Evolutionary conservation across 1,284 basidiomycete genomes (phyloP).

Genomic region (Cystobasidium pallidum): DNA sequence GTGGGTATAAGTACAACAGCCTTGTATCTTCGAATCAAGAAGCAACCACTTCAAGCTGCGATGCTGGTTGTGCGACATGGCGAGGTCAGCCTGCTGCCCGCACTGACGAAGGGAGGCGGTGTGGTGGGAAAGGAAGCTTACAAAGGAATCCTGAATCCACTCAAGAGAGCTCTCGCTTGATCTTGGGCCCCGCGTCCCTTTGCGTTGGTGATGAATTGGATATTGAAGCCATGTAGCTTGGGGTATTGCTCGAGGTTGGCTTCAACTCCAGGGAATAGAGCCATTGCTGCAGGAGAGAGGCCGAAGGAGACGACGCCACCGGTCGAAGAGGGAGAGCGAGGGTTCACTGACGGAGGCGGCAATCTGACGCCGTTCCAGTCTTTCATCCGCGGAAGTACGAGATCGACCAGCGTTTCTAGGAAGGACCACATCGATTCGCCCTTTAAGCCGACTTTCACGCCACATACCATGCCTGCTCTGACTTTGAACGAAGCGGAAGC

Average conservation of each 20-base stretch:
- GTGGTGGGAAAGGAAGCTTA: not conserved
- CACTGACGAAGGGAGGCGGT: not conserved
- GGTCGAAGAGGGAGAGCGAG: slow-evolving; percentile 67
- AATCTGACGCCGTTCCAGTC: slow-evolving; percentile 83
- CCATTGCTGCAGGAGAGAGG: slow-evolving; percentile 79
- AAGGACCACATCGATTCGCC: slow-evolving; percentile 95
- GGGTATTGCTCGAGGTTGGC: slow-evolving; percentile 88
- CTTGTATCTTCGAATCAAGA: not conserved
- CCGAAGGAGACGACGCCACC: slow-evolving; percentile 89
- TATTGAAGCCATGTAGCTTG: slow-evolving; percentile 80
- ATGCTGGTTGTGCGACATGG: slow-evolving; percentile 5
- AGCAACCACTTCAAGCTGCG: slow-evolving; percentile 11
- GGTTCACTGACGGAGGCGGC: slow-evolving; percentile 61
- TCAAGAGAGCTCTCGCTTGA: slow-evolving; percentile 77
- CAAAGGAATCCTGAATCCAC: slow-evolving; percentile 88
- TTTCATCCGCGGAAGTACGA: slow-evolving; percentile 88
- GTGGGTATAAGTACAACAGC: not conserved
- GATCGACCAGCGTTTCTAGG: slow-evolving; percentile 82
- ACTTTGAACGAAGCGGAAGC: slow-evolving; percentile 82
- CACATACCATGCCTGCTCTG: slow-evolving; percentile 77
- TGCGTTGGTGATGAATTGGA: slow-evolving; percentile 86
- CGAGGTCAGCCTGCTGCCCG: not conserved
- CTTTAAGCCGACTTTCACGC: slow-evolving; percentile 84
- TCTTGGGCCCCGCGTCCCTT: slow-evolving; percentile 82
- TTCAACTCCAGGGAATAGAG: slow-evolving; percentile 83